These are phyloP conservation scores for Trichoderma citrinoviride DNA, from an alignment of 2,329 filamentous ascomycete species.

Conservation along the genomic window DNA sequence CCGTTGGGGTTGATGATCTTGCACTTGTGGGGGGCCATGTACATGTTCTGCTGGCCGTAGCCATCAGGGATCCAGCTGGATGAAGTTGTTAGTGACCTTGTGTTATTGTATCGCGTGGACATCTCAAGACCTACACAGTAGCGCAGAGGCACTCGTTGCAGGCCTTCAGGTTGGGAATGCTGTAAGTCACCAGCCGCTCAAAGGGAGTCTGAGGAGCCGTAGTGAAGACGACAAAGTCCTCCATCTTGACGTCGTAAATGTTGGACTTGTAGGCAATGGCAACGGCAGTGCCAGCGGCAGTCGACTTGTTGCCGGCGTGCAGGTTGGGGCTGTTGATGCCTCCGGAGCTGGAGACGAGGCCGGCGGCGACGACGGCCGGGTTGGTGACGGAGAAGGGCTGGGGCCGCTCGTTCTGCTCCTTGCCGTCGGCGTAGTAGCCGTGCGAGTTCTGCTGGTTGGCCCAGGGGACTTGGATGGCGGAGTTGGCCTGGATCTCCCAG, in stretches of 20 bases:
- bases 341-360: not conserved
- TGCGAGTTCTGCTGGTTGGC: slow-evolving; percentile 2
- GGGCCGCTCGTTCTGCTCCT: not conserved
- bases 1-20: slow-evolving; percentile 5
- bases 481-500: slow-evolving; percentile 7
- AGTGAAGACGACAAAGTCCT: slow-evolving; percentile 6
- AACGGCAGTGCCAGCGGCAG: not conserved
- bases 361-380: not conserved
- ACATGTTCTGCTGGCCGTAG: slow-evolving; percentile 6
- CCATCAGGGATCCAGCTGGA: not conserved
- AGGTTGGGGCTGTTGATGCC: slow-evolving; percentile 4
- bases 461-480: not conserved
- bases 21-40: slow-evolving; percentile 8
- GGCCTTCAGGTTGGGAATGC: slow-evolving; percentile 1
- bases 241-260: slow-evolving; percentile 6
- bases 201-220: slow-evolving; percentile 2
- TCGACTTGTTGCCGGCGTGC: slow-evolving; percentile 5
- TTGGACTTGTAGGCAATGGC: slow-evolving; percentile 16
- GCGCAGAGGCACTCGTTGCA: slow-evolving; percentile 5
- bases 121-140: not conserved
- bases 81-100: not conserved
- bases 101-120: not conserved
- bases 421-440: slow-evolving; percentile 8
- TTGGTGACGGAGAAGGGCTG: slow-evolving; percentile 4
- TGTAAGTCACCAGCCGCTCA: slow-evolving; percentile 4